phyloP scores from a whole-genome alignment of 441 rosid genomes.

The Melastoma candidum region DNA sequence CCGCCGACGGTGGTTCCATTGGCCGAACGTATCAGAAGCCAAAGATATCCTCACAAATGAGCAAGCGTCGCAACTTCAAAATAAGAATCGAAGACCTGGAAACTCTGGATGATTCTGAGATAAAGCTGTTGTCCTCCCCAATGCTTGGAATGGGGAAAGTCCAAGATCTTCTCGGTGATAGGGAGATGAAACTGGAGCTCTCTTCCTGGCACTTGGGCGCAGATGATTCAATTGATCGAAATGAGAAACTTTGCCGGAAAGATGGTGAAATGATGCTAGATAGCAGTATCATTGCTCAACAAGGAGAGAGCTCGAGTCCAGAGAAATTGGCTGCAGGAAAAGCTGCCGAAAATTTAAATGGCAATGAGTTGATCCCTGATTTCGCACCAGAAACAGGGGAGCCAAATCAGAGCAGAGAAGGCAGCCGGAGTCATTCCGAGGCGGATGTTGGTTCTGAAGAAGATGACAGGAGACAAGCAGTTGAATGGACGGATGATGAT shows the following conservation, averaged over 20 bases:
- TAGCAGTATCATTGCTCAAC: not conserved
- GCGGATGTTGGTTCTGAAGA: conserved; percentile 32
- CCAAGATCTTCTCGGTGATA: conserved; percentile 21
- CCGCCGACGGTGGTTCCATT: not conserved
- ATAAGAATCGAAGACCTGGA: not conserved
- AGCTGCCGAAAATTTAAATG: not conserved
- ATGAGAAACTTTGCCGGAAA: conserved; percentile 7
- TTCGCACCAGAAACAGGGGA: conserved; percentile 1
- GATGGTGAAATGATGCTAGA: not conserved
- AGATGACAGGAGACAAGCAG: conserved; percentile 24
- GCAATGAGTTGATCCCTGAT: conserved; percentile 10
- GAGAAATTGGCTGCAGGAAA: conserved; percentile 14
- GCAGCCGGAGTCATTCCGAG: conserved; percentile 24
- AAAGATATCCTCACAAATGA: conserved; percentile 25
- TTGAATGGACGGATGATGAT: conserved; percentile 77
- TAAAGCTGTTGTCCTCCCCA: not conserved
- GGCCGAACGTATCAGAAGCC: conserved; percentile 5
- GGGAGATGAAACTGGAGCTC: conserved; percentile 17
- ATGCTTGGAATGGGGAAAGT: not conserved
- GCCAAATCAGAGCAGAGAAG: conserved; percentile 12
- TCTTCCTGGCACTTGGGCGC: conserved; percentile 14
- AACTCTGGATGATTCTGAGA: not conserved
- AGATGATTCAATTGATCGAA: conserved; percentile 20
- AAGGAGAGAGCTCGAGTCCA: conserved; percentile 9
- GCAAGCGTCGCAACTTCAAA: conserved; percentile 31